Evolutionary conservation across 2,329 filamentous ascomycete species (phyloP).

Genomic region (Neobulgaria alba): DNA sequence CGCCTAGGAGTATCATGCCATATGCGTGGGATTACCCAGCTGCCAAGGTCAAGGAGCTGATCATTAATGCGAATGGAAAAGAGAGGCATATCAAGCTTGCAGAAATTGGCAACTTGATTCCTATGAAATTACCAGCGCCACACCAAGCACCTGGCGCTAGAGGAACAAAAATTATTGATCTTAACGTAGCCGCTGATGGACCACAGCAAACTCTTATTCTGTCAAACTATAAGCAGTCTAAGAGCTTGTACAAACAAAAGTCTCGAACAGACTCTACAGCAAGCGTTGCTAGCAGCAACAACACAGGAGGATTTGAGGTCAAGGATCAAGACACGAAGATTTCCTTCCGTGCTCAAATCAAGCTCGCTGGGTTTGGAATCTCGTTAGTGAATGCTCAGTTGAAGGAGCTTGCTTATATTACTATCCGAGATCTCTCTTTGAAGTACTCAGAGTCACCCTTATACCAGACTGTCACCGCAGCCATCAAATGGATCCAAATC

Average conservation of each 20-base stretch:
- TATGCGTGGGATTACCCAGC: constrained; percentile 99
- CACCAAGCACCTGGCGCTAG: constrained; percentile 42
- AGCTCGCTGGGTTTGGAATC: constrained; percentile 81
- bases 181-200: constrained; percentile 91
- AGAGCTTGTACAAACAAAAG: constrained; percentile 73
- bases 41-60: constrained; percentile 89
- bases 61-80: constrained; percentile 69
- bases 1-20: constrained; percentile 94
- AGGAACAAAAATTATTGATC: constrained; percentile 81
- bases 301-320: constrained; percentile 88
- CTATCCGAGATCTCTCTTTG: constrained; percentile 81
- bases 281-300: constrained; percentile 46
- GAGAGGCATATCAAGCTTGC: constrained; percentile 90
- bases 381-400: constrained; percentile 90
- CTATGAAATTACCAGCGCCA: constrained; percentile 72
- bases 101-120: constrained; percentile 92
- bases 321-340: constrained; percentile 84
- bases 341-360: constrained; percentile 82
- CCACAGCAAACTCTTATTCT: constrained; percentile 91
- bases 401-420: constrained; percentile 87
- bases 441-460: constrained; percentile 89
- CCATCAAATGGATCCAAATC: constrained; percentile 97
- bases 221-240: constrained; percentile 87
- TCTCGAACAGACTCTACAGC: constrained; percentile 42
- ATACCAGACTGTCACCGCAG: constrained; percentile 83